phyloP scores from a whole-genome alignment of 495 filamentous ascomycete species.

The Endocarpon pusillum region DNA sequence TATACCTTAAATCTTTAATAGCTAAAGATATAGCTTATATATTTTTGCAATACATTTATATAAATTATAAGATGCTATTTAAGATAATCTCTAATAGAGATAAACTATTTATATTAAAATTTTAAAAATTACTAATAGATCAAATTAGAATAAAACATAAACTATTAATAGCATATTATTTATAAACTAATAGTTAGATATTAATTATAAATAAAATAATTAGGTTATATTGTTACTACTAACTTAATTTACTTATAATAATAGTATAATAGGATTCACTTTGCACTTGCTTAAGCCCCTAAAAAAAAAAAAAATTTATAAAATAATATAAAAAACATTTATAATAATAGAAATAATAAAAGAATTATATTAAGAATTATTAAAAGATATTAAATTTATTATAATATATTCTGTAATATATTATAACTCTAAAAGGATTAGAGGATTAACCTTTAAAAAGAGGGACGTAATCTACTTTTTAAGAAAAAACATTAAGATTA shows the following conservation, averaged over 20 bases:
- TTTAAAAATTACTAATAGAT: background rate
- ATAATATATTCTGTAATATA: too few species aligned
- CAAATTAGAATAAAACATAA: background rate
- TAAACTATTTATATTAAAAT: constrained; percentile 1
- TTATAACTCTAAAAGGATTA: too few species aligned
- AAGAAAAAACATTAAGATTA: constrained; percentile 1
- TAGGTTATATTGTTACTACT: background rate
- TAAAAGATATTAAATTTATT: background rate
- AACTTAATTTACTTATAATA: background rate
- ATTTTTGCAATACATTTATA: background rate
- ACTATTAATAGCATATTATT: background rate
- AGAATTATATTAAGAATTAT: background rate
- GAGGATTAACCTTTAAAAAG: background rate
- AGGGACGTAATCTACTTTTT: background rate
- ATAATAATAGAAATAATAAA: too few species aligned
- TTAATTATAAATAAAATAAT: background rate
- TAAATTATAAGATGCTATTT: constrained; percentile 1
- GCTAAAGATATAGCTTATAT: background rate
- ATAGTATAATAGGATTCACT: background rate
- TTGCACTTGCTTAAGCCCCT: too few species aligned
- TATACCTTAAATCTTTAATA: background rate
- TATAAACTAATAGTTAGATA: background rate
- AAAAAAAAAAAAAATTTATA: too few species aligned
- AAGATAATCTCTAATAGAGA: background rate
- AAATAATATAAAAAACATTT: too few species aligned